Evolutionary conservation across 1,139 yeast genomes (phyloP).

Genomic region (Kodamaea sp.): DNA sequence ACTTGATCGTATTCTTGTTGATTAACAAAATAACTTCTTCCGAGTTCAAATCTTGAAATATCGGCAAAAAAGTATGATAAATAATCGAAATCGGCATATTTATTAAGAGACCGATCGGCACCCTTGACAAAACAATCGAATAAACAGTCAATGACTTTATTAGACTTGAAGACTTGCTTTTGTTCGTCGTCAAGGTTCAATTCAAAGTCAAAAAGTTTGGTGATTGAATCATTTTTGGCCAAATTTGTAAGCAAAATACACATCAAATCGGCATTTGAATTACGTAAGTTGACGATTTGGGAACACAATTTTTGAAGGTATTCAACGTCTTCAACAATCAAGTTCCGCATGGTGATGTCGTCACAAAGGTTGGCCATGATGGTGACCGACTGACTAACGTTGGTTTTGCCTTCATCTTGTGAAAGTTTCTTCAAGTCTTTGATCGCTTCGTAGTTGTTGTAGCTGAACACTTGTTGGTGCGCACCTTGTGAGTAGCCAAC

Average conservation of each 20-base stretch:
- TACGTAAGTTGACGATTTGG: slow-evolving; percentile 52
- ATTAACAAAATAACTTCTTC: slow-evolving; percentile 72
- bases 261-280: slow-evolving; percentile 74
- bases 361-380: slow-evolving; percentile 82
- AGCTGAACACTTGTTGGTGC: slow-evolving; percentile 62
- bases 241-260: slow-evolving; percentile 81
- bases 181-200: slow-evolving; percentile 29
- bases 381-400: slow-evolving; percentile 68
- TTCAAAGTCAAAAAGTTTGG: slow-evolving; percentile 49
- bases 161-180: slow-evolving; percentile 49
- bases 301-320: slow-evolving; percentile 55
- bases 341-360: slow-evolving; percentile 56
- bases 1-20: slow-evolving; percentile 72
- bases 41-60: slow-evolving; percentile 65
- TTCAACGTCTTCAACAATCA: slow-evolving; percentile 61
- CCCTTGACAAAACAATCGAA: slow-evolving; percentile 93
- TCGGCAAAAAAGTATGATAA: slow-evolving; percentile 89
- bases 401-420: slow-evolving; percentile 48
- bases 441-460: slow-evolving; percentile 69
- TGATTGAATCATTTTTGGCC: slow-evolving; percentile 71
- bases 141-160: slow-evolving; percentile 69
- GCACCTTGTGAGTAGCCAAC: slow-evolving; percentile 79
- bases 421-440: slow-evolving; percentile 64
- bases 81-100: slow-evolving; percentile 74
- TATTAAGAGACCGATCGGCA: slow-evolving; percentile 64